Evolutionary conservation across 768 basidiomycete species (phyloP).

Genomic region (Podaxis carcinomalis): DNA sequence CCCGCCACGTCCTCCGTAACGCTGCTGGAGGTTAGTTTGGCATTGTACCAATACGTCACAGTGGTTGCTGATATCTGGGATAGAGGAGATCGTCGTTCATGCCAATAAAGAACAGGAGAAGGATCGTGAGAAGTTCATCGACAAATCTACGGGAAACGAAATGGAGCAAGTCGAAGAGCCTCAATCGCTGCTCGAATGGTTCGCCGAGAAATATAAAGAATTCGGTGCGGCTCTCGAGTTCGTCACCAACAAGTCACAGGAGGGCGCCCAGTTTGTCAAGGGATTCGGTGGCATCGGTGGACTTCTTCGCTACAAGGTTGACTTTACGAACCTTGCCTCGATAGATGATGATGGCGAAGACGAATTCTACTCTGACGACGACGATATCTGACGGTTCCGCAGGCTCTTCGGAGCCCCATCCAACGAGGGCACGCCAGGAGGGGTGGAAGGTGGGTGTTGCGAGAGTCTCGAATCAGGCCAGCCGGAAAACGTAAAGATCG

Average conservation of each 20-base stretch:
- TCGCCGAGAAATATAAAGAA: constrained; percentile 97
- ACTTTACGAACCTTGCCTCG: constrained; percentile 76
- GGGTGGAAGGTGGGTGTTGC: constrained; percentile 43
- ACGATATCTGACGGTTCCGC: constrained; percentile 82
- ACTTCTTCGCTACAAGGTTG: constrained; percentile 94
- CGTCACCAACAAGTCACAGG: constrained; percentile 93
- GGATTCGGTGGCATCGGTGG: constrained; percentile 99
- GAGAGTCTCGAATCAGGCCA: constrained; percentile 2
- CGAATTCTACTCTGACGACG: constrained; percentile 78
- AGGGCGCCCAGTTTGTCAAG: constrained; percentile 97
- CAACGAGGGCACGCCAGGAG: constrained; percentile 62
- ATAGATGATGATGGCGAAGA: constrained; percentile 85
- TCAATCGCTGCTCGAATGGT: constrained; percentile 92
- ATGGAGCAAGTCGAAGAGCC: constrained; percentile 90
- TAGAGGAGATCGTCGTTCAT: constrained; percentile 84
- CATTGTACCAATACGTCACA: background rate
- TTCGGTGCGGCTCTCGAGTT: constrained; percentile 96
- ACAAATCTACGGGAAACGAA: constrained; percentile 92
- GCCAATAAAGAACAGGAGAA: constrained; percentile 80
- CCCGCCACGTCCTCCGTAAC: constrained; percentile 84
- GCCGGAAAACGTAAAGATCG: background rate
- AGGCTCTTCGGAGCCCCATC: constrained; percentile 82
- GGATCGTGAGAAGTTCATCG: constrained; percentile 91
- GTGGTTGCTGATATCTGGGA: background rate
- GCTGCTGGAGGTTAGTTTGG: constrained; percentile 73